Conservation (phyloP, 495 filamentous ascomycete species). For the Podospora didyma region DNA sequence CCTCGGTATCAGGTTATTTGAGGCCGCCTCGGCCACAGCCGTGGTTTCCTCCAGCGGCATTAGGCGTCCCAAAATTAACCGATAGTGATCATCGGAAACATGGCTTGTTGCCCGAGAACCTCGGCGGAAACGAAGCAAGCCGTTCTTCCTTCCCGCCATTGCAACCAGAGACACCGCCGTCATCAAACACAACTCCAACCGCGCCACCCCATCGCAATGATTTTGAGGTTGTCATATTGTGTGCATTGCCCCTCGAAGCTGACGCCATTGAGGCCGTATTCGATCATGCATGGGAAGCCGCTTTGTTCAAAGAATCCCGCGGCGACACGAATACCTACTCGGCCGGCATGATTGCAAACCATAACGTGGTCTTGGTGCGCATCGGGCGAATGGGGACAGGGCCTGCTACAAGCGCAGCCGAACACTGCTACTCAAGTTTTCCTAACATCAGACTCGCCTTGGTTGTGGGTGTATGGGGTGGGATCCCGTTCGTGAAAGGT, state of each 20-base stretch:
- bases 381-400: slow-evolving; percentile 31
- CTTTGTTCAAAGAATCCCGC: slow-evolving; percentile 14
- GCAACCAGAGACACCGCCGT: too few species aligned
- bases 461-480: slow-evolving; percentile 32
- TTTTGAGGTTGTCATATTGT: slow-evolving; percentile 31
- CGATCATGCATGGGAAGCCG: slow-evolving; percentile 22
- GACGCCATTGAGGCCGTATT: slow-evolving; percentile 21
- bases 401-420: slow-evolving; percentile 24
- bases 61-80: too few species aligned
- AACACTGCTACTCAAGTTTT: slow-evolving; percentile 28
- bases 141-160: too few species aligned
- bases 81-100: too few species aligned
- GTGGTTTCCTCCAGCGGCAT: too few species aligned
- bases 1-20: too few species aligned
- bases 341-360: slow-evolving; percentile 28
- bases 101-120: too few species aligned
- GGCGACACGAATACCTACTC: slow-evolving; percentile 34
- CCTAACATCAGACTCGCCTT: slow-evolving; percentile 14
- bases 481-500: slow-evolving; percentile 10
- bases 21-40: too few species aligned
- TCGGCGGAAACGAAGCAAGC: too few species aligned
- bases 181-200: too few species aligned
- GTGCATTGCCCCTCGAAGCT: slow-evolving; percentile 28
- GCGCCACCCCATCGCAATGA: too few species aligned
- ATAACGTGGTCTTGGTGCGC: slow-evolving; percentile 32